phyloP scores from a whole-genome alignment of 345 rosid species.

The Eucalyptus sp. region DNA sequence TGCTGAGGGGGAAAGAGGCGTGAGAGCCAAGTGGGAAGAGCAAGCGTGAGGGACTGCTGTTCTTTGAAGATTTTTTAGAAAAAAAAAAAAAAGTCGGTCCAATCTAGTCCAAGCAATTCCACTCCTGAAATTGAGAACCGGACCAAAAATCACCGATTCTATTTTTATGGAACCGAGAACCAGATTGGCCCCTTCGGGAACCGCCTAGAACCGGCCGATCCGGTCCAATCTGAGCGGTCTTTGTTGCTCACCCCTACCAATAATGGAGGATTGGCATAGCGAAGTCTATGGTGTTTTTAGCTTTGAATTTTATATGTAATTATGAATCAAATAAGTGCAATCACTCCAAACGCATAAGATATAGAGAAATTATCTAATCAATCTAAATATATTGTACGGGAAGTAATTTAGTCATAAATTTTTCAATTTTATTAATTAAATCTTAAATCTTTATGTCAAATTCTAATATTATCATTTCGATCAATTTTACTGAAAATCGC shows the following conservation, averaged over 20 bases:
- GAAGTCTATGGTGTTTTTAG: background rate
- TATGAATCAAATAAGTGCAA: background rate
- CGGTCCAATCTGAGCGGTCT: accelerated
- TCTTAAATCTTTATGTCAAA: too few relatives aligned
- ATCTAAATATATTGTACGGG: too few relatives aligned
- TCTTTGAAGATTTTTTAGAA: too few relatives aligned
- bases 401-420: too few relatives aligned
- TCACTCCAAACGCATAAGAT: background rate
- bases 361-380: background rate
- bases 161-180: too few relatives aligned
- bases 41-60: too few relatives aligned
- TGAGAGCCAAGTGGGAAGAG: too few relatives aligned
- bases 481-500: accelerated
- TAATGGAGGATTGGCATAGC: background rate
- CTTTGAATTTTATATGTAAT: background rate
- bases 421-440: too few relatives aligned
- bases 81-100: too few relatives aligned
- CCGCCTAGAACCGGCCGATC: accelerated
- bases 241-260: too few relatives aligned
- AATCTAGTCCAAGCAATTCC: accelerated
- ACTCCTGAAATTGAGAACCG: accelerated
- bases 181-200: accelerated
- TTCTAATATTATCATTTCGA: too few relatives aligned
- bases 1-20: too few relatives aligned
- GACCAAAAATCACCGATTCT: accelerated